Evolutionary conservation across 192 early-diverging fungal species (phyloP), one percentile per base, ranked within the genome.

Genomic region (Backusella australiensis): DNA sequence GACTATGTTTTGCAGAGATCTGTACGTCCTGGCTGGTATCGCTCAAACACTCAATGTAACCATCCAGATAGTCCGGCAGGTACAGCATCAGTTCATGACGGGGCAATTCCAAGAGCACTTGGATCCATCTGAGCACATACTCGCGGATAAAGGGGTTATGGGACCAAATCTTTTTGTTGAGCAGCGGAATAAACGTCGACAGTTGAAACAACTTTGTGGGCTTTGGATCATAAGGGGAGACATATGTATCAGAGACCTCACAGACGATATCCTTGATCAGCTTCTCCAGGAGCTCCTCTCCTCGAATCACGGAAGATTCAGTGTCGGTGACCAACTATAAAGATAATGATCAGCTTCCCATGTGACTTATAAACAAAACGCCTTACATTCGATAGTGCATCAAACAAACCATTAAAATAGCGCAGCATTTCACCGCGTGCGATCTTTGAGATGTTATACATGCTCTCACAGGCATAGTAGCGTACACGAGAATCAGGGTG

Each of bases 371-470:
- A 69, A 38, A 69, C 9, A 39, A 69, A 69, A 63, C 56, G 26
- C 23, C 77, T 82, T 79, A 97, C 95, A 81, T 97, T 93, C 69
- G 94, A 91, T 82, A 99, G 86, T 46, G 93, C 95, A 82, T 99
- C 98, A 89, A 99, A 98, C 1, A 99, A 90, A 39, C 97, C 96
- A 77, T 98, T 99, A 67, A 99, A 99, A 78, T 91, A 98, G 26
- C 91, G 80, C 67, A 99, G 81, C 14, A 98, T 91, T 69, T 94
- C 90, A 4, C 93, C 93, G 39, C 93, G 85, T 38, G 97, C 96
- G 3, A 98, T 97, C 72, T 99, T 99, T 29, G 93, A 91, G 72
- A 99, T 96, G 79, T 99, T 99, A 79, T 99, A 99, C 90, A 99
- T 93, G 71, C 91, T 91, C 83, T 99, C 98, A 75, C 96, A 98